Evolutionary conservation across 129 eudicot species (phyloP), one percentile per base, ranked within the genome.

Genomic region (Kitagawia praeruptora): DNA sequence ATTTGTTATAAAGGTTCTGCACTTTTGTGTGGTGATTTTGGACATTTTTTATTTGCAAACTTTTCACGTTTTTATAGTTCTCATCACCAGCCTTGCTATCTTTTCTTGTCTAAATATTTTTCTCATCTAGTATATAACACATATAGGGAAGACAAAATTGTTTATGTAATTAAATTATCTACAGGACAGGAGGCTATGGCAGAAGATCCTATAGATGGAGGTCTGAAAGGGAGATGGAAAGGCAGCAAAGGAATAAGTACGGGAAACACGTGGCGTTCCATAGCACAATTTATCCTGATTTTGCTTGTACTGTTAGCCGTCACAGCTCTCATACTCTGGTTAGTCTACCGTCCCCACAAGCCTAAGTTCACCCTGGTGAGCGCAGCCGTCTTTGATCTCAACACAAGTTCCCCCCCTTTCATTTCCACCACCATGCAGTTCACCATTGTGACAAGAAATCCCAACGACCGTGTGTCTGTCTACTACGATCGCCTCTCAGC

Each of bases 331-430:
- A 78, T 74, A 18, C 54, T 92, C 28, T 92, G 89, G 89, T 61
- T 92, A 31, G 75, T 92, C 25, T 92, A 90, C 79, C 89, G 88
- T 46, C 96, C 97, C 31, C 86, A 86, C 63, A 83, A 81, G 31
- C 97, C 97, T 3, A 78, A 75, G 74, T 92, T 92, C 87, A 61
- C 75, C 23, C 84, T 90, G 3, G 80, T 84, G 8, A 75, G 78
- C 38, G 90, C 83, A 38, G 75, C 88, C 39, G 70, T 87, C 8
- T 82, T 86, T 61, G 70, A 75, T 39, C 76, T 80, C 69, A 89
- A 84, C 84, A 19, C 75, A 78, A 75, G 87, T 78, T 11, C 83
- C 21, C 76, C 89, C 6, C 84, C 91, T 12, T 76, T 61, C 63
- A 37, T 87, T 37, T 80, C 93, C 76, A 70, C 87, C 80, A 79